A percentile compares a stretch with the other conserved stretches of the same genome.
Evolutionary conservation across 345 rosid genomes (phyloP).

Genomic region (Dipteronia sinensis): DNA sequence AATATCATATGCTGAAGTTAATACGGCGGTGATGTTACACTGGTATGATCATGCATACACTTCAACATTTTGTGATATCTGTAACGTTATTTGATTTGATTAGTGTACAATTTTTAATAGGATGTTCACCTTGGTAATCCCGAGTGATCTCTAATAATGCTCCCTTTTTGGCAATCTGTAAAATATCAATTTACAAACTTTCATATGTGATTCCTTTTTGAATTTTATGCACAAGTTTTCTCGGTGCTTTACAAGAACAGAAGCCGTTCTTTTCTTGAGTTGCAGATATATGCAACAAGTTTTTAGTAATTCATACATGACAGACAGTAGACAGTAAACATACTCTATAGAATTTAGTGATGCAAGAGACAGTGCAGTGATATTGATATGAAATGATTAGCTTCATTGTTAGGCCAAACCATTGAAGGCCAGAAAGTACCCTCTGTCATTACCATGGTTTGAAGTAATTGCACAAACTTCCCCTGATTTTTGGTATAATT

Average conservation of each 20-base stretch:
- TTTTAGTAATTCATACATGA: neutral
- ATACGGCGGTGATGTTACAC: neutral
- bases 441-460: neutral
- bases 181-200: neutral
- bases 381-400: too few species aligned
- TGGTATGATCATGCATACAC: conserved; percentile 11
- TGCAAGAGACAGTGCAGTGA: neutral
- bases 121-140: neutral
- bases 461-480: too few species aligned
- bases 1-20: neutral
- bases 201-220: neutral
- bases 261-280: neutral
- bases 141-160: neutral
- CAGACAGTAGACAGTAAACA: neutral
- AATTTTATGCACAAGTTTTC: neutral
- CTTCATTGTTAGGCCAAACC: neutral
- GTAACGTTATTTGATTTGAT: neutral
- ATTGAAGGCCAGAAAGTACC: neutral
- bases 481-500: too few species aligned
- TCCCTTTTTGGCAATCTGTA: neutral
- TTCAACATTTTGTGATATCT: neutral
- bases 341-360: neutral
- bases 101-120: neutral
- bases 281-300: neutral
- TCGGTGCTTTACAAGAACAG: neutral